Conservation (phyloP, 2,329 filamentous ascomycete species). For the Neopestalotiopsis sp. region DNA sequence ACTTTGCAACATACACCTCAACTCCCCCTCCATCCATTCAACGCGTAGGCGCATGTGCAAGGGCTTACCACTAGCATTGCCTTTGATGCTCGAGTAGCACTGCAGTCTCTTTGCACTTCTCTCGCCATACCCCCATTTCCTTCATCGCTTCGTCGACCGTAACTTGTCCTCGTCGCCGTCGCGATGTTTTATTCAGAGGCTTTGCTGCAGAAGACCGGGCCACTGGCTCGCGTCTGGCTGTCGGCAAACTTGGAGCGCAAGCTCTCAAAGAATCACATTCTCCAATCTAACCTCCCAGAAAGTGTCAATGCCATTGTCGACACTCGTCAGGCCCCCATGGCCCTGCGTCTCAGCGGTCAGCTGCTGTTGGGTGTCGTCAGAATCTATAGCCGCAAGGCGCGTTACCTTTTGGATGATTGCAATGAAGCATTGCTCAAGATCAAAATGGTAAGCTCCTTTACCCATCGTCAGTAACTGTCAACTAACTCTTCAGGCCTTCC, state of each 20-base stretch:
- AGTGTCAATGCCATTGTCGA: conserved; percentile 96
- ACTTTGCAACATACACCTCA: not conserved
- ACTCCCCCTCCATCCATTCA: conserved; percentile 9
- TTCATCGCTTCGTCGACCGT: conserved; percentile 21
- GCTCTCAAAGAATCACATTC: conserved; percentile 93
- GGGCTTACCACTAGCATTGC: conserved; percentile 13
- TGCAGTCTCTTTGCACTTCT: conserved; percentile 8
- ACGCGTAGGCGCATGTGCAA: conserved; percentile 12
- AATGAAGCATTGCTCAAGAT: conserved; percentile 98
- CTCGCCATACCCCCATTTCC: not conserved
- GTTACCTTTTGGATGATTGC: conserved; percentile 95
- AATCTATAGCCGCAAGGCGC: conserved; percentile 96
- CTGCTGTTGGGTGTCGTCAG: conserved; percentile 92
- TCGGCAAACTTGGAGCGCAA: conserved; percentile 98
- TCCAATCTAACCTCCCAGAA: conserved; percentile 93
- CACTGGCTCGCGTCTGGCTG: conserved; percentile 95
- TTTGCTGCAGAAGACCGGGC: conserved; percentile 94
- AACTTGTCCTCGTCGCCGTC: conserved; percentile 36
- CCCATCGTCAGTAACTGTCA: no score
- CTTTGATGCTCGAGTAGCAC: conserved; percentile 21
- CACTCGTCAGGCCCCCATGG: conserved; percentile 91
- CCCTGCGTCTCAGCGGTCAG: conserved; percentile 90
- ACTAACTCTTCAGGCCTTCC: conserved; percentile 76
- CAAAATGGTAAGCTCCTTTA: conserved; percentile 86
- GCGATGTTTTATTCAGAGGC: conserved; percentile 98